These are phyloP conservation scores for Penicillium cataractarum DNA, from an alignment of 495 filamentous ascomycete species.

Conservation along the genomic window DNA sequence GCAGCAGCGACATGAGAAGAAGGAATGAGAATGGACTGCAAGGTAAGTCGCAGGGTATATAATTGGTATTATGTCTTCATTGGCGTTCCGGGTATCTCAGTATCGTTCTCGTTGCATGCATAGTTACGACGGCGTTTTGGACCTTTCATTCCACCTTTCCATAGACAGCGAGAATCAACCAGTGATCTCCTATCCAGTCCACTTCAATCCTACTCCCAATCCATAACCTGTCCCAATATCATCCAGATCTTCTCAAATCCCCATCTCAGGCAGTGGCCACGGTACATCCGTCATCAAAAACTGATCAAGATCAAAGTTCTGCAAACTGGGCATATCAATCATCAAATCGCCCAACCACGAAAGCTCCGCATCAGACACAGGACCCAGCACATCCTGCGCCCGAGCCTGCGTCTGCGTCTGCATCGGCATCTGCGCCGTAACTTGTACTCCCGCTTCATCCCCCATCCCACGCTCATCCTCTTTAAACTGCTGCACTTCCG, in stretches of 20 bases:
- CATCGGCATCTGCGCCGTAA: neutral
- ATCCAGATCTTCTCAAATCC: constrained; percentile 22
- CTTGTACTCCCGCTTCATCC: neutral
- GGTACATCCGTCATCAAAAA: constrained; percentile 39
- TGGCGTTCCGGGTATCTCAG: constrained; percentile 13
- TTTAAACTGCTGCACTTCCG: neutral
- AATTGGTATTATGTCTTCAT: constrained; percentile 1
- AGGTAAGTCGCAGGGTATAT: neutral
- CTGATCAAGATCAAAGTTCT: constrained; percentile 49
- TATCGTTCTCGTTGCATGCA: constrained; percentile 3
- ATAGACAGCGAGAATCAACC: neutral
- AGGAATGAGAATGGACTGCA: constrained; percentile 17
- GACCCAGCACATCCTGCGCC: constrained; percentile 13
- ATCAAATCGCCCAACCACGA: constrained; percentile 51
- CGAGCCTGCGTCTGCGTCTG: neutral
- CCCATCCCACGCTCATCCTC: neutral
- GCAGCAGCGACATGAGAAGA: constrained; percentile 24
- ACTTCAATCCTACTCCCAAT: neutral
- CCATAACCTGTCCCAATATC: neutral
- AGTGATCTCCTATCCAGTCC: neutral
- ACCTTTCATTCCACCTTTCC: neutral
- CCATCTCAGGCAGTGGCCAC: constrained; percentile 37
- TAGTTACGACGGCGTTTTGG: neutral
- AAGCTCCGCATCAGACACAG: constrained; percentile 33
- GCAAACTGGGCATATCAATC: constrained; percentile 49